Base-by-base conservation (phyloP, 352 stramenopile species). In the Globisporangium canariense region DNA sequence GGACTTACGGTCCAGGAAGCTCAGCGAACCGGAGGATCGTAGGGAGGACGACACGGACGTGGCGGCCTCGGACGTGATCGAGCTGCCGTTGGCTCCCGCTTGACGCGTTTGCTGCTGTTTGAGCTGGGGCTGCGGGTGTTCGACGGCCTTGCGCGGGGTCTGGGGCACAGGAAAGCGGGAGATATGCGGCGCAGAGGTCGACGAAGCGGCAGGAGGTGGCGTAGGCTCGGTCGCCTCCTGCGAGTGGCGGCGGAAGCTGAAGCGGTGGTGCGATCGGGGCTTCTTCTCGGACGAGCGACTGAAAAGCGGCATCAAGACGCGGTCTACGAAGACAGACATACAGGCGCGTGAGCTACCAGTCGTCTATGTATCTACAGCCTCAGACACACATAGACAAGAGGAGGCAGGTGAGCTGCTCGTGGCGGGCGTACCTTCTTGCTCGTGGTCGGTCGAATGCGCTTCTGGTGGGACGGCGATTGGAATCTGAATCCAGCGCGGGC, bases 171-270 rank as follows among this genome's bases (percentile, higher is more conserved):
- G 60, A 43, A 55, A 25, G 25, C 40, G 25, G 34, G 49, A 53
- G 28, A 8, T 58, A 14, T 18, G 22, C 20, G 16, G 32, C 6
- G 46, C 34, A 9, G 49, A 50, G 7, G 41, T 28, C 2, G 25
- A 34, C 14, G 55, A 20, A 5, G 55, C 34, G 10, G 63, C 4
- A 20, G 50, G 7, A 5, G 58, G 28, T 1, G 63, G 3, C 5
- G 32, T 11, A 9, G 18, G 20, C 7, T 68, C 54, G 28, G 20
- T 40, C 46, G 62, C 34, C 43, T 77, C 71, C 53, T 76, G 63
- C 62, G 81, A 78, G 67, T 88, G 77, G 47, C 82, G 86, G 55
- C 80, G 83, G 71, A 91, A 78, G 58, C 80, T 90, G 67, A 91
- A 90, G 68, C 79, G 78, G 18, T 66, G 68, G 18, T 66, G 68